Evolutionary conservation across 23 red algal genomes (phyloP).

Genomic region (Chondrus crispus): DNA sequence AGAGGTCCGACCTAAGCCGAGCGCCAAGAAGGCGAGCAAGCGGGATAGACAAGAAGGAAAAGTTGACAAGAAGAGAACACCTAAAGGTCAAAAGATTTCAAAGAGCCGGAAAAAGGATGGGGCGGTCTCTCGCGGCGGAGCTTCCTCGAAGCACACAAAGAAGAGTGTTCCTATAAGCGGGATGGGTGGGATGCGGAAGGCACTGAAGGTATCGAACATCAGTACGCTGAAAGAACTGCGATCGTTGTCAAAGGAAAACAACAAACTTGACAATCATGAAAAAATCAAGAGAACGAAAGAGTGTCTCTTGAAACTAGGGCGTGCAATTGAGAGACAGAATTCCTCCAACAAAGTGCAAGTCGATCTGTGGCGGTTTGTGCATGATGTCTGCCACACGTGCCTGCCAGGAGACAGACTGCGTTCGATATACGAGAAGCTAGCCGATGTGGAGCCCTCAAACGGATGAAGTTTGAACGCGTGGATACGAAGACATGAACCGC

Average conservation of each 20-base stretch:
- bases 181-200: background rate
- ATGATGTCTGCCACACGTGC: constrained; percentile 53
- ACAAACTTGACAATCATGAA: constrained; percentile 48
- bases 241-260: constrained; percentile 42
- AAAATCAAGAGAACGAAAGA: constrained; percentile 59
- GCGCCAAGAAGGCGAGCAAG: background rate
- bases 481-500: no score
- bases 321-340: constrained; percentile 21
- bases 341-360: background rate
- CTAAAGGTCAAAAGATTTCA: constrained; percentile 10
- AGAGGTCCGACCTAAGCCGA: constrained; percentile 24
- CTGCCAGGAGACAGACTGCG: constrained; percentile 57
- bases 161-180: background rate
- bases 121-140: background rate
- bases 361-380: constrained; percentile 64
- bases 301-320: constrained; percentile 61
- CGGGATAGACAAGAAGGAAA: background rate
- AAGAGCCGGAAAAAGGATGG: constrained; percentile 1
- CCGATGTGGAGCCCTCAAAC: background rate
- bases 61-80: background rate
- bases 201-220: constrained; percentile 47
- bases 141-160: background rate
- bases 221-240: constrained; percentile 52
- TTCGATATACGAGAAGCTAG: constrained; percentile 56
- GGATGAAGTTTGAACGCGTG: no score